Percentiles rank a stretch among this genome's conserved stretches.
Conservation (phyloP, 1,139 yeast species). For the Hyphopichia buzzinii region DNA sequence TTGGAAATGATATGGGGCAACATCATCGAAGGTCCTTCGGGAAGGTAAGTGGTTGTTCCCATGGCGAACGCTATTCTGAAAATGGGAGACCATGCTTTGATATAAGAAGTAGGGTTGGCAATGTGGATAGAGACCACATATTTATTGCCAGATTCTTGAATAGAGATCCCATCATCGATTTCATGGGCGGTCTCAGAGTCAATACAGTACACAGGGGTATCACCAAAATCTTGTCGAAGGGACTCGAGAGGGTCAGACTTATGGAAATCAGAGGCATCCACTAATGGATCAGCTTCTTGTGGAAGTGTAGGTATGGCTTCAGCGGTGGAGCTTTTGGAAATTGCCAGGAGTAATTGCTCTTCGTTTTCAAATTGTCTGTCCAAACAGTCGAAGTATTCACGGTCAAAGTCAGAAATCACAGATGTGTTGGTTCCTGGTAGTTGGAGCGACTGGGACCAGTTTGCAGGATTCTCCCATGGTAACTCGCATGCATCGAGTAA, state of each 20-base stretch:
- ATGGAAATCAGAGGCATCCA: constrained; percentile 23
- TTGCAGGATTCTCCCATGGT: constrained; percentile 42
- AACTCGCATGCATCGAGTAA: constrained; percentile 9
- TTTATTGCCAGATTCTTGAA: constrained; percentile 32
- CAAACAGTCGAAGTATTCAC: constrained; percentile 39
- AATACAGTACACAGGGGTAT: constrained; percentile 72
- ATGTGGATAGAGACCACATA: constrained; percentile 66
- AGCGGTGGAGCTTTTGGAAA: not conserved
- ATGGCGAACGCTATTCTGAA: constrained; percentile 59
- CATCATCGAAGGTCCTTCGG: constrained; percentile 65
- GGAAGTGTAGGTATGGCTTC: too few species aligned
- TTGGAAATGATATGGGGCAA: constrained; percentile 59
- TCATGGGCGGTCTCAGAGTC: constrained; percentile 83
- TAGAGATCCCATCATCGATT: constrained; percentile 89
- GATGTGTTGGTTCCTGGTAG: constrained; percentile 42
- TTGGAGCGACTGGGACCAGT: constrained; percentile 42
- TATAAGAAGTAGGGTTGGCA: constrained; percentile 81
- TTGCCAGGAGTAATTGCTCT: not conserved
- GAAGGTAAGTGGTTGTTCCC: constrained; percentile 72
- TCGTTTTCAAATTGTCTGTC: constrained; percentile 12
- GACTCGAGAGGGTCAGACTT: constrained; percentile 31
- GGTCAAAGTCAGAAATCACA: constrained; percentile 36
- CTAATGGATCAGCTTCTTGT: not conserved
- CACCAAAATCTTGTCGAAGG: constrained; percentile 33
- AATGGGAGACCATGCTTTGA: constrained; percentile 47